Base-by-base conservation (phyloP, 2,329 filamentous ascomycete genomes). In the Aschersonia sp. region DNA sequence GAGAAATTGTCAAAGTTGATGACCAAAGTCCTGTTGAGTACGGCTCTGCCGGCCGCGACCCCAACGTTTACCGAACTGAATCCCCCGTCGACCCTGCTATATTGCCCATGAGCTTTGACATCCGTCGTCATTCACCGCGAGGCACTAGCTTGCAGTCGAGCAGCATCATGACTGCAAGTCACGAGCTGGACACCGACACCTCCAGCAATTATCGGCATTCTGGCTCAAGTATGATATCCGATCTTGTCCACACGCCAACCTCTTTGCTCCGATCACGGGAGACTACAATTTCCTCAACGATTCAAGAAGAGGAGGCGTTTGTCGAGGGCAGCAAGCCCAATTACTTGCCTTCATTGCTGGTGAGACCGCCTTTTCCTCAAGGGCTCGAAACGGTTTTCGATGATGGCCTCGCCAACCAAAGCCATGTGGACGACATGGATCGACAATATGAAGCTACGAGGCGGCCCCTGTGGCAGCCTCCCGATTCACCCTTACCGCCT, bases 1-100 rank as follows among this genome's bases (percentile, higher is more conserved):
- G 46, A n/a, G 50, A 51, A 4, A 56, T 60, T 32, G 52, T 47
- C 3, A 52, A 53, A 2, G 51, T 52, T 32, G 43, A 52, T 20
- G 56, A 54, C 6, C 54, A 58, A 35, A 43, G 45, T 5, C 35
- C 38, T 10, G 54, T 56, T 10, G 52, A 20, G 20, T 20, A 20
- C 20, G 20, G 20, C 20, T 20, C 20, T 20, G 20, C 20, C 20
- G 20, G 58, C 43, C 54, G 59, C 30, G 51, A 58, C 29, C 53
- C 47, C 12, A 44, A 29, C 4, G 35, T 48, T 28, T 30, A 10
- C 41, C 35, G 32, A 30, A 40, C 54, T 4, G 54, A 50, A 45
- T 56, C 50, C 5, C 55, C 48, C 35, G 46, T 52, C 30, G 52
- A 54, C 46, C 51, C 54, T 2, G 40, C 47, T 28, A 50, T 54